A percentile compares a stretch with the other conserved stretches of the same genome.
phyloP scores from a whole-genome alignment of 2,329 filamentous ascomycete species.

The Orbilia oligospora region DNA sequence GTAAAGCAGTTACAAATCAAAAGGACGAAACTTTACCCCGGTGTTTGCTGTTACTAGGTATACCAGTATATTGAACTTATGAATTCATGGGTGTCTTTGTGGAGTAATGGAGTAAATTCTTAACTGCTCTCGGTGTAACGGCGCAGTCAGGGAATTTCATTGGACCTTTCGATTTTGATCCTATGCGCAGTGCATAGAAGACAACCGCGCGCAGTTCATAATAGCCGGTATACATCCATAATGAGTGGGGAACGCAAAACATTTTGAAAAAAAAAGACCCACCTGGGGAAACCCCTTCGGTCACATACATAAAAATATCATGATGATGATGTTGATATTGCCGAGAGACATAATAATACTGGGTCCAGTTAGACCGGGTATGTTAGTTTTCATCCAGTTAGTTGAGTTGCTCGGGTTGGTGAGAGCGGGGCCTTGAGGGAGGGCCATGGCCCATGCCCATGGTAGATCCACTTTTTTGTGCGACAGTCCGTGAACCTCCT shows the following conservation, averaged over 20 bases:
- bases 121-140: constrained; percentile 20
- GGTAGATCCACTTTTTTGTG: constrained; percentile 47
- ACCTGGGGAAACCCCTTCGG: constrained; percentile 22
- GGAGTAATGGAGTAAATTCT: constrained; percentile 6
- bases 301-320: background rate
- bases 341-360: constrained; percentile 11
- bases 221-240: constrained; percentile 4
- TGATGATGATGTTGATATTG: background rate
- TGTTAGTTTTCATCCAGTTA: constrained; percentile 9
- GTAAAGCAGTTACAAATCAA: constrained; percentile 10
- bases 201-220: constrained; percentile 16
- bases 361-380: constrained; percentile 24
- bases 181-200: constrained; percentile 1
- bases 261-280: constrained; percentile 14
- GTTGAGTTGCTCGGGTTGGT: background rate
- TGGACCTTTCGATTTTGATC: background rate
- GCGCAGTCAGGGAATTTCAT: background rate
- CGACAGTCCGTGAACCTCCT: constrained; percentile 37
- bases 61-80: background rate
- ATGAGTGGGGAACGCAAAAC: constrained; percentile 26
- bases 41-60: background rate
- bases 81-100: constrained; percentile 8
- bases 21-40: constrained; percentile 12
- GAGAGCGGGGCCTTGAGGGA: background rate
- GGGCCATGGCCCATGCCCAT: constrained; percentile 22